phyloP scores from a whole-genome alignment of 192 early-diverging fungal species.

The Backusella sp. region DNA sequence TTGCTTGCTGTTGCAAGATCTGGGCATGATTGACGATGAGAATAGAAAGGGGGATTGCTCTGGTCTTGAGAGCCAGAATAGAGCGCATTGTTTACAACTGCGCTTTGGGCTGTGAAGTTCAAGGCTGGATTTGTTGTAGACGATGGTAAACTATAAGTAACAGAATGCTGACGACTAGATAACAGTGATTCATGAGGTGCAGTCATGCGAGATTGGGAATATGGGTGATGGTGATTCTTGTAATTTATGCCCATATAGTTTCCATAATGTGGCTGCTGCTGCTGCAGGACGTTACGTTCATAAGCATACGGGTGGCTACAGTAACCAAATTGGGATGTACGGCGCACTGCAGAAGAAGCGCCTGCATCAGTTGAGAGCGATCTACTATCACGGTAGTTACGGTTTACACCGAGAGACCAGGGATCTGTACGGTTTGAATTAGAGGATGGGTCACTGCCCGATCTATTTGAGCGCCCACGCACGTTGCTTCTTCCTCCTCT shows the following conservation, averaged over 20 bases:
- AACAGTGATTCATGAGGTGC: conserved; percentile 6
- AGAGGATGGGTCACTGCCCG: conserved; percentile 25
- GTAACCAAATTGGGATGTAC: conserved; percentile 9
- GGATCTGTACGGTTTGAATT: conserved; percentile 3
- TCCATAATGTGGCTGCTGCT: not conserved
- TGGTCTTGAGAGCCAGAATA: not conserved
- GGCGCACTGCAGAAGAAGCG: conserved; percentile 13
- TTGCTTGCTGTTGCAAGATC: not conserved
- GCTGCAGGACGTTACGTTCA: not conserved
- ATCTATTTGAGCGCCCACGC: conserved; percentile 29
- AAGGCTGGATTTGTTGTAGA: conserved; percentile 2
- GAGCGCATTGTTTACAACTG: not conserved
- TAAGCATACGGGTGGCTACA: conserved; percentile 11
- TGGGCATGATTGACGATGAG: conserved; percentile 11
- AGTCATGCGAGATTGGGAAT: conserved; percentile 3
- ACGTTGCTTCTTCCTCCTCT: conserved; percentile 10
- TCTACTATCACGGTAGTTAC: conserved; percentile 16
- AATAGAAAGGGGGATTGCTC: not conserved
- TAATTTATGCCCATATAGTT: not conserved
- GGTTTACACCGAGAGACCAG: conserved; percentile 4
- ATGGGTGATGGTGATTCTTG: not conserved
- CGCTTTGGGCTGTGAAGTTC: not conserved
- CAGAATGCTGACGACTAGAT: conserved; percentile 6
- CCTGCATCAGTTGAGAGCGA: conserved; percentile 17
- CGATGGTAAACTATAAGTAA: conserved; percentile 8